Base-by-base conservation (phyloP, 305 asterid genomes). In the Ilex paraguariensis region DNA sequence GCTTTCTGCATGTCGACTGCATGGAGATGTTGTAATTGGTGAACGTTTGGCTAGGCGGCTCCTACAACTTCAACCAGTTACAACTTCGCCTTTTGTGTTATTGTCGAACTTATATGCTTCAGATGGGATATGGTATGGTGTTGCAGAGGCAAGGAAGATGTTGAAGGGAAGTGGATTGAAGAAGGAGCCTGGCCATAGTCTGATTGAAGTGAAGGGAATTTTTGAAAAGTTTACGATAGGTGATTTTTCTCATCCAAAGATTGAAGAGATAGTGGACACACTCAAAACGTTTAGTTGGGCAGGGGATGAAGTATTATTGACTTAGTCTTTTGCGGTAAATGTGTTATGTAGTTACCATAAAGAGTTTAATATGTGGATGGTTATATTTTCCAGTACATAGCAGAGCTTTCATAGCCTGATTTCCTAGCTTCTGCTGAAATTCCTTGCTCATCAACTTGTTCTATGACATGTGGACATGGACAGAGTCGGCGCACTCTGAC, bases 1-100 rank as follows among this genome's bases (percentile, higher is more conserved):
- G 40, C 92, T 88, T 33, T 84, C 96, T 14, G 88, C 92, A 13
- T 76, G 88, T 57, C 76, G 85, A 62, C 73, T 84, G 70, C 92
- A 73, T 32, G 82, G 82, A 59, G 82, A 78, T 49, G 63, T 76
- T 13, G 62, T 67, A 58, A 70, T 58, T 31, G 96, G 96, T 45
- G 82, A 86, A 73, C 64, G 74, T 55, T 53, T 81, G 56, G 90
- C 86, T 28, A 62, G 66, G 32, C 73, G 75, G 75, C 85, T 88
- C 61, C 69, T 86, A 7, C 59, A 70, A 57, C 79, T 78, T 63
- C 69, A 63, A 54, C 90, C 85, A 44, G 70, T 70, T 57, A 68
- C 81, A 10, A 73, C 86, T 68, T 86, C 90, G 1, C 92, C 92
- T 52, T 86, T 79, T 68, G 88, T 86, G 58, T 69, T 84, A 52